Percentiles rank a stretch among this genome's conserved stretches.
These are phyloP conservation scores for Mycosarcoma mackinlayi DNA, from an alignment of 1,284 basidiomycete genomes.

Conservation along the genomic window DNA sequence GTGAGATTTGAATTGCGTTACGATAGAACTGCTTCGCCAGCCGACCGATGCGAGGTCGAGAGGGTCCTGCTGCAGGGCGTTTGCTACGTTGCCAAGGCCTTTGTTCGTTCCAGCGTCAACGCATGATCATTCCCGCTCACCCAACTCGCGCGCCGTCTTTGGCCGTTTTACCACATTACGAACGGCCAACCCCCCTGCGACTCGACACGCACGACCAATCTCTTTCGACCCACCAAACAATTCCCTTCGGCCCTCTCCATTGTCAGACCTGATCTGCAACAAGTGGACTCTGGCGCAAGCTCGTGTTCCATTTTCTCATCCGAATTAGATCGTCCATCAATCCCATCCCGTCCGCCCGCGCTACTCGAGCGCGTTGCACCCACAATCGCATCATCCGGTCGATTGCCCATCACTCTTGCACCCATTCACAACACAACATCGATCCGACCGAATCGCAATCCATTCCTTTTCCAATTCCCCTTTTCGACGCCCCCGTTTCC, in stretches of 20 bases:
- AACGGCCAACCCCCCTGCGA: not conserved
- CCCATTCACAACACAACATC: constrained; percentile 38
- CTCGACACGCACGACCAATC: constrained; percentile 5
- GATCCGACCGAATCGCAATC: constrained; percentile 30
- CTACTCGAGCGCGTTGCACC: too few relatives aligned
- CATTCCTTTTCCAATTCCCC: constrained; percentile 10
- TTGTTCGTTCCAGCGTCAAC: constrained; percentile 12
- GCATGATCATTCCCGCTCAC: constrained; percentile 15
- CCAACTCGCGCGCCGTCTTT: too few relatives aligned
- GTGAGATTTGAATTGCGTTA: too few relatives aligned
- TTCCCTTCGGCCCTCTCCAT: not conserved
- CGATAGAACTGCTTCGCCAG: too few relatives aligned
- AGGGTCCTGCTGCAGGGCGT: constrained; percentile 1
- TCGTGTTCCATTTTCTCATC: constrained; percentile 16
- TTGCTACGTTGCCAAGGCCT: not conserved
- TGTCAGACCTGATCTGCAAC: constrained; percentile 8
- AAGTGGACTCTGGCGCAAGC: constrained; percentile 14
- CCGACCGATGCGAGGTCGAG: too few relatives aligned
- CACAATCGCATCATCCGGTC: constrained; percentile 4
- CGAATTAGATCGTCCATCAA: constrained; percentile 20
- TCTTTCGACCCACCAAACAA: constrained; percentile 4
- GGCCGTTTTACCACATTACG: not conserved
- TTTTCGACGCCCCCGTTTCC: not conserved
- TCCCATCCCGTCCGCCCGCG: not conserved
- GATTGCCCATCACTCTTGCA: too few relatives aligned